Evolutionary conservation across 1,139 yeast species (phyloP).

Genomic region (Pneumocystis oryctolagi): DNA sequence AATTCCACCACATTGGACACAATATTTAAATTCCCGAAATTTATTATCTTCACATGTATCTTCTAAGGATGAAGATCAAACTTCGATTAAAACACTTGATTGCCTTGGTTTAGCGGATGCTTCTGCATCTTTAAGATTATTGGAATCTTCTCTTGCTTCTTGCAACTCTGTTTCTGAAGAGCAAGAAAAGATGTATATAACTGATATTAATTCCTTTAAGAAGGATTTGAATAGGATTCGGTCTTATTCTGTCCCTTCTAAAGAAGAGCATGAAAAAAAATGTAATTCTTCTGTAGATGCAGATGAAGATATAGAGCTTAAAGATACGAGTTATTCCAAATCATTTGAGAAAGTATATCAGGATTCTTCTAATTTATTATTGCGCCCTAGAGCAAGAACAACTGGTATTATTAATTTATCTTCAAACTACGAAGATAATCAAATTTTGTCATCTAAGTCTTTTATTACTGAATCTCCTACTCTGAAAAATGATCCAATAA

Average conservation of each 20-base stretch:
- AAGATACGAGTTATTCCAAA: background rate
- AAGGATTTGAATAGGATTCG: constrained; percentile 27
- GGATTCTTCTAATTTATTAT: constrained; percentile 11
- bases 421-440: constrained; percentile 7
- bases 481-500: background rate
- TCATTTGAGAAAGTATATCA: background rate
- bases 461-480: background rate
- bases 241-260: constrained; percentile 26
- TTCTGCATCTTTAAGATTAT: constrained; percentile 11
- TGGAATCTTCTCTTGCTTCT: constrained; percentile 3
- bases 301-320: background rate
- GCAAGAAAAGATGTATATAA: constrained; percentile 4
- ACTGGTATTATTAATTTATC: constrained; percentile 10
- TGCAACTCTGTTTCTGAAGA: constrained; percentile 3
- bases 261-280: constrained; percentile 16
- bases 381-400: constrained; percentile 11
- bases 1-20: constrained; percentile 19
- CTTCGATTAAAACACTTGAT: constrained; percentile 16
- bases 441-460: constrained; percentile 5
- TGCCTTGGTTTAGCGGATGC: constrained; percentile 16
- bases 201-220: constrained; percentile 22
- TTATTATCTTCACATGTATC: constrained; percentile 12
- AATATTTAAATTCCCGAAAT: constrained; percentile 9
- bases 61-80: constrained; percentile 13
- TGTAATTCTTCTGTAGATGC: constrained; percentile 4